Evolutionary conservation across 192 early-diverging fungal genomes (phyloP).

Genomic region (Diversispora epigaea): DNA sequence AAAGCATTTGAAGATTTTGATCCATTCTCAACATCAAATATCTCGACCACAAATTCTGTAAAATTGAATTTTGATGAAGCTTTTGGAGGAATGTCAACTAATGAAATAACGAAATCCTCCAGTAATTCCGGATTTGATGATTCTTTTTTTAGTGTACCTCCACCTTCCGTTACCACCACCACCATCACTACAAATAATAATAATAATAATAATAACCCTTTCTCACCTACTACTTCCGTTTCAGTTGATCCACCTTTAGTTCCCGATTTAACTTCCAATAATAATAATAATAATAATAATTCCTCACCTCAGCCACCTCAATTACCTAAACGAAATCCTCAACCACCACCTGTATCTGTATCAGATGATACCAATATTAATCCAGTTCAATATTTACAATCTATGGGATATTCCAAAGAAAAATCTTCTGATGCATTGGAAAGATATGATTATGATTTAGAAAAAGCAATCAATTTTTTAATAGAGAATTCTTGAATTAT

Average conservation of each 20-base stretch:
- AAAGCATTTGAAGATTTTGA: constrained; percentile 31
- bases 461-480: constrained; percentile 71
- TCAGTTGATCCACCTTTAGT: no score
- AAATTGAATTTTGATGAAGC: constrained; percentile 26
- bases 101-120: not conserved
- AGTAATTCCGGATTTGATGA: no score
- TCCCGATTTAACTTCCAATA: no score
- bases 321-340: no score
- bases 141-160: no score
- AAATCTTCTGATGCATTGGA: constrained; percentile 67
- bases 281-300: no score
- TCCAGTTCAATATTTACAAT: constrained; percentile 49
- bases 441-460: constrained; percentile 69
- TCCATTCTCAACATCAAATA: constrained; percentile 2
- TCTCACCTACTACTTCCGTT: no score
- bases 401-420: constrained; percentile 69
- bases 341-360: not conserved
- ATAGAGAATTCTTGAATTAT: constrained; percentile 48
- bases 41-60: not conserved
- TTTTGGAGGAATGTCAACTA: constrained; percentile 16
- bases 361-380: constrained; percentile 6
- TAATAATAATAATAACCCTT: no score
- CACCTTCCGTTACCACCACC: no score
- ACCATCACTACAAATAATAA: no score
- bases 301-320: no score